phyloP scores from a whole-genome alignment of 176 grass and related monocot genomes.

The Calamus simplicifolius region DNA sequence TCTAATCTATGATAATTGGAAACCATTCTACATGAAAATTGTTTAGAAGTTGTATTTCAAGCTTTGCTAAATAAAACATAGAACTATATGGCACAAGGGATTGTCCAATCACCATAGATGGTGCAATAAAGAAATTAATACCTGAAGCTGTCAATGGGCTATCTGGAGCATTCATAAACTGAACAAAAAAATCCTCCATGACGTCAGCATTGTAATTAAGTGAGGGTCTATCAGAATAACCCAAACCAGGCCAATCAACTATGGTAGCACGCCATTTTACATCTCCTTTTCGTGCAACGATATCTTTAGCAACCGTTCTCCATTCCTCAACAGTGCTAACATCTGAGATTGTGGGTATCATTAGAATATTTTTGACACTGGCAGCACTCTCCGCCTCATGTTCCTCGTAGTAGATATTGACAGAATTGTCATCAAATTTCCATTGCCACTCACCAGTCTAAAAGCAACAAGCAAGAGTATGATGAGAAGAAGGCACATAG shows the following conservation, averaged over 20 bases:
- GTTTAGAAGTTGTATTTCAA: too few species aligned
- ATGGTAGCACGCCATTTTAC: constrained; percentile 66
- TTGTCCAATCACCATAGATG: too few species aligned
- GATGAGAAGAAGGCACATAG: too few species aligned
- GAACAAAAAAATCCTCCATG: constrained; percentile 81
- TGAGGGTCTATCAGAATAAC: constrained; percentile 86
- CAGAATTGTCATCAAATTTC: constrained; percentile 51
- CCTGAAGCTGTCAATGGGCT: constrained; percentile 66
- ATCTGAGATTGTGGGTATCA: constrained; percentile 95
- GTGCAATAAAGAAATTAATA: constrained; percentile 15
- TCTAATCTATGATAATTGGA: too few species aligned
- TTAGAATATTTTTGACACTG: constrained; percentile 70
- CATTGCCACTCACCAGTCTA: constrained; percentile 89
- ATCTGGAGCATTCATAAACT: constrained; percentile 64
- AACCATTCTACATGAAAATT: too few species aligned
- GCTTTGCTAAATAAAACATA: too few species aligned
- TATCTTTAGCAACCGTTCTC: constrained; percentile 63
- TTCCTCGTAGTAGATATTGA: constrained; percentile 75
- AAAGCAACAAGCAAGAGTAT: constrained; percentile 17
- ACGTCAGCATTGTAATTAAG: constrained; percentile 86
- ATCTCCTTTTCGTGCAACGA: constrained; percentile 56
- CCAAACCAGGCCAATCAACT: constrained; percentile 91
- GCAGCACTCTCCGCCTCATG: constrained; percentile 32
- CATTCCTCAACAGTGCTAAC: constrained; percentile 93
- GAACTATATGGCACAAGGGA: too few species aligned